phyloP scores from a whole-genome alignment of 257 asterid species.

The Nicotiana paniculata region DNA sequence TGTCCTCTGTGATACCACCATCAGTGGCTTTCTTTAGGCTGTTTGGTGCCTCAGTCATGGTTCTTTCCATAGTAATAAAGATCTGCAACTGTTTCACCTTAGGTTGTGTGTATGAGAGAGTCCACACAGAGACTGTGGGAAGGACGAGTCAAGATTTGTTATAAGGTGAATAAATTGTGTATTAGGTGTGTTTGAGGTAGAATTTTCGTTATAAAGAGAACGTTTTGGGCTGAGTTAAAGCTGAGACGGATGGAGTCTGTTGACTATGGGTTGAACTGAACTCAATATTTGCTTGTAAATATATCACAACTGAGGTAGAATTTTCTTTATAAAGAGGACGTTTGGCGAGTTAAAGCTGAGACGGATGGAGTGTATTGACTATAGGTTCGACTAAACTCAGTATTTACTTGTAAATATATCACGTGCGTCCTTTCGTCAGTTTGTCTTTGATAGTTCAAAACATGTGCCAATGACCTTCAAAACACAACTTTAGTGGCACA shows the following conservation, averaged over 20 bases:
- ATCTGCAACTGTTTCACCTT: background rate
- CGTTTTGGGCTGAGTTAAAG: background rate
- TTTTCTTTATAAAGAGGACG: background rate
- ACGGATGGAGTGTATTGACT: background rate
- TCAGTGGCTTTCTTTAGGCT: background rate
- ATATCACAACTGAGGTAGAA: background rate
- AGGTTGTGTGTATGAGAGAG: too few species aligned
- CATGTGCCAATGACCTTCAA: background rate
- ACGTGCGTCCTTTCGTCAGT: background rate
- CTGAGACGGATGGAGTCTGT: background rate
- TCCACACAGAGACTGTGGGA: too few species aligned
- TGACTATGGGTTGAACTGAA: background rate
- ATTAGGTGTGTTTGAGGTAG: background rate
- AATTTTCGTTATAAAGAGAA: too few species aligned
- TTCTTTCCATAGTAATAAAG: background rate
- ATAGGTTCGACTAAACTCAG: background rate
- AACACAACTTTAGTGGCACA: background rate
- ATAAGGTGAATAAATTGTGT: background rate
- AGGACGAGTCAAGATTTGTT: background rate
- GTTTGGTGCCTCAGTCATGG: slow-evolving; percentile 24
- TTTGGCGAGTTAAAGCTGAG: background rate
- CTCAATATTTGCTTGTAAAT: background rate
- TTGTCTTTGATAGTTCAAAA: background rate
- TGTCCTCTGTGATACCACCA: slow-evolving; percentile 13
- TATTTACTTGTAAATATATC: background rate